A percentile compares a stretch with the other conserved stretches of the same genome.
Conservation (phyloP, 768 basidiomycete genomes). For the Tricholoma hemisulphureum region DNA sequence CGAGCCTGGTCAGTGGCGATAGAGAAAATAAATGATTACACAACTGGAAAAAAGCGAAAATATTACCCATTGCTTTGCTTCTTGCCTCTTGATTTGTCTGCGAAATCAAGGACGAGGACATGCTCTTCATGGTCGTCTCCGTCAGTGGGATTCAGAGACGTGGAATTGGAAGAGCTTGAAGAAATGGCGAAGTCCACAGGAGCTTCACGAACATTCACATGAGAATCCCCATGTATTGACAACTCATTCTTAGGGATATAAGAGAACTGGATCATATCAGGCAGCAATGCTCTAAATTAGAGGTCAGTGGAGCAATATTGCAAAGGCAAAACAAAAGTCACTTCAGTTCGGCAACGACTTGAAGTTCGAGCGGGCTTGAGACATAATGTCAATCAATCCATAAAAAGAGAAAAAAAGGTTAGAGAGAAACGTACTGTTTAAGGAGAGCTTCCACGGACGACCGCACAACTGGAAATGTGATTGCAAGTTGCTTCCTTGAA, state of each 20-base stretch:
- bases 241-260: slow-evolving; percentile 69
- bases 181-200: slow-evolving; percentile 42
- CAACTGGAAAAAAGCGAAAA: not conserved
- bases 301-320: not conserved
- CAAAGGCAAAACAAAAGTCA: slow-evolving; percentile 28
- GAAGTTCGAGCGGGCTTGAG: slow-evolving; percentile 77
- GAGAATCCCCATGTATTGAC: slow-evolving; percentile 46
- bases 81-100: slow-evolving; percentile 35
- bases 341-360: slow-evolving; percentile 83
- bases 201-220: slow-evolving; percentile 24
- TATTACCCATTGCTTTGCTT: slow-evolving; percentile 31
- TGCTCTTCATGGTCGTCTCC: slow-evolving; percentile 35
- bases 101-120: slow-evolving; percentile 48
- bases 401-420: not conserved
- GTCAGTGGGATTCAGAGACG: slow-evolving; percentile 19
- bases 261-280: slow-evolving; percentile 77
- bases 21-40: not conserved
- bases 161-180: slow-evolving; percentile 22
- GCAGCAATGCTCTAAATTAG: slow-evolving; percentile 65
- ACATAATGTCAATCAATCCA: slow-evolving; percentile 2
- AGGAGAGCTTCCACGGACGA: slow-evolving; percentile 79
- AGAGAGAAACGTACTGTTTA: slow-evolving; percentile 52
- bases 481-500: slow-evolving; percentile 74
- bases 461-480: slow-evolving; percentile 72
- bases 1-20: slow-evolving; percentile 6